These are phyloP conservation scores for Debaryomyces prosopidis DNA, from an alignment of 805 yeast species.

Conservation along the genomic window DNA sequence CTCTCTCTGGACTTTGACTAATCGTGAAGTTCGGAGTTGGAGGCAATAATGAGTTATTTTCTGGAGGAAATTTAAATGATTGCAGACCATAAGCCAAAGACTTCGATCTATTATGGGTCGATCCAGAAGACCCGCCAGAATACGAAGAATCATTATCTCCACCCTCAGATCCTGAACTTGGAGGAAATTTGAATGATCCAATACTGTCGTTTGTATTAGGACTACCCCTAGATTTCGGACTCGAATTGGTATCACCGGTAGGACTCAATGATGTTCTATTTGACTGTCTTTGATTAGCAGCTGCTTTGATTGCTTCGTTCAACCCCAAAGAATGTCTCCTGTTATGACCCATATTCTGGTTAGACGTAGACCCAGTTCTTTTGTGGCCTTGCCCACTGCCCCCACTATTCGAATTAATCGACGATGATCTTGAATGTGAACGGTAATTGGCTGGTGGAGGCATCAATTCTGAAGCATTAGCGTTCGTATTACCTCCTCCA, in stretches of 20 bases:
- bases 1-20: conserved; percentile 38
- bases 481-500: conserved; percentile 4
- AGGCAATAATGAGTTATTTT: conserved; percentile 38
- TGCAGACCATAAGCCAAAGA: conserved; percentile 47
- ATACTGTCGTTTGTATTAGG: conserved; percentile 12
- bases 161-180: conserved; percentile 26
- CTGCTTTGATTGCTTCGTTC: conserved; percentile 92
- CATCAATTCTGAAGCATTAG: conserved; percentile 14
- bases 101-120: conserved; percentile 35
- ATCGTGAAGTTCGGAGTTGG: conserved; percentile 54
- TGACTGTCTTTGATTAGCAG: conserved; percentile 77
- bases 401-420: conserved; percentile 18
- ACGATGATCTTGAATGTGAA: conserved; percentile 36
- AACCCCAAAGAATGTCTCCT: conserved; percentile 92
- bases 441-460: conserved; percentile 24
- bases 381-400: conserved; percentile 24
- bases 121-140: conserved; percentile 5
- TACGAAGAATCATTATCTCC: conserved; percentile 10
- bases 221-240: conserved; percentile 2
- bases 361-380: conserved; percentile 32
- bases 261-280: conserved; percentile 38
- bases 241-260: conserved; percentile 14
- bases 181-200: conserved; percentile 58
- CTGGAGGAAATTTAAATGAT: conserved; percentile 65
- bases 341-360: conserved; percentile 60